A percentile compares a stretch with the other conserved stretches of the same genome.
These are phyloP conservation scores for Suhomyces vadensis DNA, from an alignment of 805 yeast genomes.

Conservation along the genomic window DNA sequence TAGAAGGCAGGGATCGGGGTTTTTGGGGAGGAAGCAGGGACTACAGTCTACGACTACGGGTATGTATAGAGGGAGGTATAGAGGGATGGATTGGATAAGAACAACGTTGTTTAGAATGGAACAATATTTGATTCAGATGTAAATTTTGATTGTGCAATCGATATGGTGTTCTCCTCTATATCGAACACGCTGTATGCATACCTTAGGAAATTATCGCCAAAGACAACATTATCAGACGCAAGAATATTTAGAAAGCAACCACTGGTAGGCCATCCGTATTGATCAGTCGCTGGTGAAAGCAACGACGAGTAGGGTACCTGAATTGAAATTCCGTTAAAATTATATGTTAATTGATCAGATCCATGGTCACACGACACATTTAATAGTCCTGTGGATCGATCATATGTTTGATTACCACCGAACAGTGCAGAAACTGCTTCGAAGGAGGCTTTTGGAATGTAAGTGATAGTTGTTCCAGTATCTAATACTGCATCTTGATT, in stretches of 20 bases:
- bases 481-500: constrained; percentile 4
- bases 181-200: too few species aligned
- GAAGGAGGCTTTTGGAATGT: neutral
- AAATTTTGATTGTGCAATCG: neutral
- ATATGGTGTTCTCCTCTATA: too few species aligned
- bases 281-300: too few species aligned
- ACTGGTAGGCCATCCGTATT: too few species aligned
- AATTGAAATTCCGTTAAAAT: constrained; percentile 58
- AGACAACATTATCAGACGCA: too few species aligned
- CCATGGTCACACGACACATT: neutral
- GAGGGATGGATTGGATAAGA: neutral
- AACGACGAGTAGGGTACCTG: constrained; percentile 39
- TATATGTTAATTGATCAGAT: constrained; percentile 33
- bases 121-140: neutral
- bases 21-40: neutral
- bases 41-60: too few species aligned
- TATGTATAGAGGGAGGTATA: neutral
- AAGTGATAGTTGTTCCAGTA: constrained; percentile 10
- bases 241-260: too few species aligned
- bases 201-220: too few species aligned
- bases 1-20: neutral
- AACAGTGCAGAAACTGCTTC: too few species aligned
- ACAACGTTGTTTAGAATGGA: neutral
- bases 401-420: too few species aligned
- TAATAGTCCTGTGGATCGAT: too few species aligned